Percentiles rank a stretch among this genome's conserved stretches.
phyloP scores from a whole-genome alignment of 352 stramenopile species.

The Phytopythium helicoides region DNA sequence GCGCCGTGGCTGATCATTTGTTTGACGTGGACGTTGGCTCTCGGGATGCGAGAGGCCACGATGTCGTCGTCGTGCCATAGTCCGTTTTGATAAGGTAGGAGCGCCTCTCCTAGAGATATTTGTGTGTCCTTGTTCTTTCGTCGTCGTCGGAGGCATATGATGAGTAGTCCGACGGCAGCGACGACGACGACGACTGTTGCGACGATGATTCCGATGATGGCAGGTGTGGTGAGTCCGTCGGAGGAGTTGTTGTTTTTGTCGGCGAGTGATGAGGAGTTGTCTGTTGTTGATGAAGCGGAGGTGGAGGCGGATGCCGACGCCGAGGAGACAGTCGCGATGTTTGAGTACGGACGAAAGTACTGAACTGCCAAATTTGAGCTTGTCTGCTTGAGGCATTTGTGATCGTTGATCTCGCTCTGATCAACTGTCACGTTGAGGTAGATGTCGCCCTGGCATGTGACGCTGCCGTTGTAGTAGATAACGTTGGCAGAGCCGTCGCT shows the following conservation, averaged over 20 bases:
- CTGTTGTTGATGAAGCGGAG: no score
- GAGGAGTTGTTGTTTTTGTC: background rate
- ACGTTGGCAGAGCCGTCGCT: background rate
- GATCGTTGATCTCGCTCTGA: background rate
- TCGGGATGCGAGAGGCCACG: background rate
- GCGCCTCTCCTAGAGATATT: background rate
- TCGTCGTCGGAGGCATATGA: background rate
- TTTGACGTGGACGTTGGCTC: background rate
- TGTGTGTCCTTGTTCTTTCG: background rate
- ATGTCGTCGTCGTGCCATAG: constrained; percentile 2
- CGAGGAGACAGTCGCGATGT: background rate
- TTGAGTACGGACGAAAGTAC: background rate
- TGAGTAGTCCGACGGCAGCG: background rate
- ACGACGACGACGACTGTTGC: background rate
- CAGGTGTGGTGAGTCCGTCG: background rate
- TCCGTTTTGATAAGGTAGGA: background rate
- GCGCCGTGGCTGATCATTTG: constrained; percentile 15
- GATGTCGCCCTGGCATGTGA: background rate
- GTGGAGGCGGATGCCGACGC: no score
- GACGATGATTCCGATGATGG: background rate
- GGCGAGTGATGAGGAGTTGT: no score
- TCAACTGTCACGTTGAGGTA: background rate
- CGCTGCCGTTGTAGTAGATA: background rate
- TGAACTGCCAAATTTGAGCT: background rate
- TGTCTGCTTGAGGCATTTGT: background rate